These are phyloP conservation scores for Penstemon davidsonii DNA, from an alignment of 257 asterid genomes.

Conservation along the genomic window DNA sequence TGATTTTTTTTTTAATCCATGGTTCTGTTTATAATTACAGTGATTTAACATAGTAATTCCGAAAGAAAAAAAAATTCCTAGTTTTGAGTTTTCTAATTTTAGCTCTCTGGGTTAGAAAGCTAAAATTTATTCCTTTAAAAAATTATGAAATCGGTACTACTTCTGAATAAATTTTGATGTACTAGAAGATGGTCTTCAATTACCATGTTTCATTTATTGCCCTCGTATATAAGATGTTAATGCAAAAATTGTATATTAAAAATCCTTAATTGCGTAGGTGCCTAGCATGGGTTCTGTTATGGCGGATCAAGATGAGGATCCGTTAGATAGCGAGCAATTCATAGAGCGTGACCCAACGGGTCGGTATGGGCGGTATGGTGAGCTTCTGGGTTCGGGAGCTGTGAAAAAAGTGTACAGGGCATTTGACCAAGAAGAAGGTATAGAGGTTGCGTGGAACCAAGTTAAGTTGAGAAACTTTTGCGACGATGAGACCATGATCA, in stretches of 20 bases:
- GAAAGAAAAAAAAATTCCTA: background rate
- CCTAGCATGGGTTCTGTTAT: conserved; percentile 34
- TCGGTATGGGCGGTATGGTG: conserved; percentile 75
- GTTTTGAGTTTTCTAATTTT: background rate
- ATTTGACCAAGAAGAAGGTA: conserved; percentile 86
- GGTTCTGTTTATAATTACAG: background rate
- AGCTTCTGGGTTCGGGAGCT: conserved; percentile 75
- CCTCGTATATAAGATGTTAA: background rate
- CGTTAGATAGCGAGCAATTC: conserved; percentile 31
- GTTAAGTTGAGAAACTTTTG: conserved; percentile 59
- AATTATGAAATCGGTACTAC: too few relatives aligned
- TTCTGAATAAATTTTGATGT: too few relatives aligned
- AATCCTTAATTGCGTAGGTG: conserved; percentile 27
- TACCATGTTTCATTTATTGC: background rate
- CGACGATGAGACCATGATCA: conserved; percentile 53
- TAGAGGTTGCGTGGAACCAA: conserved; percentile 93
- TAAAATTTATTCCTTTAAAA: too few relatives aligned
- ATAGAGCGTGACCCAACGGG: conserved; percentile 65
- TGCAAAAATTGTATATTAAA: background rate
- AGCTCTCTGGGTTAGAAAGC: too few relatives aligned
- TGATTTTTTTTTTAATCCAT: background rate
- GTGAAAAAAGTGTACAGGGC: conserved; percentile 82
- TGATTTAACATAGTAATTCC: too few relatives aligned
- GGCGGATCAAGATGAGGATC: conserved; percentile 49
- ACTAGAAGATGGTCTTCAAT: too few relatives aligned